A percentile compares a stretch with the other conserved stretches of the same genome.
phyloP scores from a whole-genome alignment of 176 grass and related monocot genomes.

The Juncus effusus region DNA sequence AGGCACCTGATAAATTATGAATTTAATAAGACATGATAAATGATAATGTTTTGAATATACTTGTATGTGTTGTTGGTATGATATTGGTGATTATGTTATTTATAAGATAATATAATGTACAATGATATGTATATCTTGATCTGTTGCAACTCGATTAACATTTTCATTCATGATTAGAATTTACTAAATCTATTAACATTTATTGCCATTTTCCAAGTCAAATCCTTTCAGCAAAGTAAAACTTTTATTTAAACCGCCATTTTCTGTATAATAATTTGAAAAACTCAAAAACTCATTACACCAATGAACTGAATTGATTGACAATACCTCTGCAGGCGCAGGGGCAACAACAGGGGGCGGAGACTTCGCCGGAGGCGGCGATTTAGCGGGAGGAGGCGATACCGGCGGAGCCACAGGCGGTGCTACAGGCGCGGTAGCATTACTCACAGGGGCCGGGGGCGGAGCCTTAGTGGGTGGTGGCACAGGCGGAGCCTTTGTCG shows the following conservation, averaged over 20 bases:
- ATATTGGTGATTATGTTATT: too few relatives aligned
- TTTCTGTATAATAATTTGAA: not conserved
- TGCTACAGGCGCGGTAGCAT: not conserved
- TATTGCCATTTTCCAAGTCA: not conserved
- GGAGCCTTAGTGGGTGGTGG: not conserved
- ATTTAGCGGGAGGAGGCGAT: conserved; percentile 1
- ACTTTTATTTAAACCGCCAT: too few relatives aligned
- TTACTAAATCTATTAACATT: not conserved
- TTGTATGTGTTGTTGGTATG: too few relatives aligned
- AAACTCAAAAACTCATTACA: not conserved
- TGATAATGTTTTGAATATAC: too few relatives aligned
- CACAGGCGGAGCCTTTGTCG: conserved; percentile 5
- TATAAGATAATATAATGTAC: too few relatives aligned
- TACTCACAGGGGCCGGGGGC: not conserved
- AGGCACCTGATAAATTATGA: too few relatives aligned
- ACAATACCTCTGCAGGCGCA: conserved; percentile 11
- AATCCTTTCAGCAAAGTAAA: not conserved
- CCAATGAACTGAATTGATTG: not conserved
- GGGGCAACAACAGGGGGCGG: not conserved
- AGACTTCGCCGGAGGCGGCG: not conserved
- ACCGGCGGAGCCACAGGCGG: not conserved
- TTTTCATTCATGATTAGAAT: too few relatives aligned
- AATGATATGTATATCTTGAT: not conserved
- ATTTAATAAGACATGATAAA: too few relatives aligned
- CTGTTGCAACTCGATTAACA: not conserved